Base-by-base conservation (phyloP, 371 early-diverging fungal species). In the Mortierella sp. region DNA sequence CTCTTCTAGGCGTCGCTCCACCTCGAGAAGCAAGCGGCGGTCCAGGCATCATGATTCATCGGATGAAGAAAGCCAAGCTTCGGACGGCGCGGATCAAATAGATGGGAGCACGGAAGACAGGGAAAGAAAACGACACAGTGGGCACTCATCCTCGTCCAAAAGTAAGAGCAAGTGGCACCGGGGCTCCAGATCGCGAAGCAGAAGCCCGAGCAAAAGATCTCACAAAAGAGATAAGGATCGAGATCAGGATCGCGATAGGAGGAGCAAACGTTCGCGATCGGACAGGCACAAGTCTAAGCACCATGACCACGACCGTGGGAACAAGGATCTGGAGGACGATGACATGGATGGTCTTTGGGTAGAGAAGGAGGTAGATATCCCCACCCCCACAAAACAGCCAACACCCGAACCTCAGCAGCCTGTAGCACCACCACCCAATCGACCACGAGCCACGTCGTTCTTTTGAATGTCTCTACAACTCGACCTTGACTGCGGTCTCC, bases 321-420 rank as follows among this genome's bases (percentile, higher is more conserved):
- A n/a, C 39, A 55, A 52, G 31, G 48, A 54, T 29, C 41, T 53
- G 1, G 54, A 74, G 19, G 51, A 66, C 41, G 54, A 57, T 3
- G 65, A 70, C 28, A 66, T 57, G 25, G 81, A 79, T 28, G 67
- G 57, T 4, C 52, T 71, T 5, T 82, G 83, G 83, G 81, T 82
- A 1, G 83, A 82, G 62, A 82, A 79, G 53, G 69, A 74, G 39
- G 50, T 31, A 9, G 53, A 54, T 2, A 31, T 29, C 31, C 55
- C 67, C 24, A 19, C 43, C 21, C 34, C 52, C n/a, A 12, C 45
- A 25, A 8, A 8, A 1, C 39, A 29, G 4, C 5, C n/a, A 24
- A 16, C 44, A 19, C 16, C 44, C 16, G 46, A 46, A 21, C 52
- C 52, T 8, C 7, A 37, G 19, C 34, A 31, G 6, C 1, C 39